Evolutionary conservation across 2,329 filamentous ascomycete species (phyloP).

Genomic region (Penicillium palitans): DNA sequence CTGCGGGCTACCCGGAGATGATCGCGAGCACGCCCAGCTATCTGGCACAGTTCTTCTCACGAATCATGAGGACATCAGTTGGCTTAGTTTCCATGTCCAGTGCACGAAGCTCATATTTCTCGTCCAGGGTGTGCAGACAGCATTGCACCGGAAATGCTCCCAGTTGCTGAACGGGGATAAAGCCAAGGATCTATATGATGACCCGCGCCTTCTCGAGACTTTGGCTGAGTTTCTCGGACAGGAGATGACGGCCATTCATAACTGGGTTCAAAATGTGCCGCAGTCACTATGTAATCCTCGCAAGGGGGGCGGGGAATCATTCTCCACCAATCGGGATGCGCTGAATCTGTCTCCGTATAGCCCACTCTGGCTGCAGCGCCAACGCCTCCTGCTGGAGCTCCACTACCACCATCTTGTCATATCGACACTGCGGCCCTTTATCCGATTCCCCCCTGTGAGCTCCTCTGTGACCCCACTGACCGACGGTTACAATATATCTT

Average conservation of each 20-base stretch:
- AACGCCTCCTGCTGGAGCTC: constrained; percentile 45
- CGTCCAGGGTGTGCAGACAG: not conserved
- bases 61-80: not conserved
- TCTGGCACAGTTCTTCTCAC: not conserved
- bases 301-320: not conserved
- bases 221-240: not conserved
- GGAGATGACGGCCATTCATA: not conserved
- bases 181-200: not conserved
- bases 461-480: not conserved
- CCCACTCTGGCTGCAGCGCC: constrained; percentile 45
- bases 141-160: not conserved
- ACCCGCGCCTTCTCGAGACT: not conserved
- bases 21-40: not conserved
- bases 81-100: not conserved
- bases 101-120: not conserved
- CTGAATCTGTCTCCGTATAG: constrained; percentile 31
- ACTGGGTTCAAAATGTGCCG: constrained; percentile 1
- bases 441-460: constrained; percentile 34
- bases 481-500: not conserved
- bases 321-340: not conserved
- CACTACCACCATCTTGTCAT: constrained; percentile 44
- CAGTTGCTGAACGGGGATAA: not conserved
- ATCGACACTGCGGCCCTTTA: constrained; percentile 43
- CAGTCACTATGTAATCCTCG: not conserved
- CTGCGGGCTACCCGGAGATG: not conserved